Evolutionary conservation across 495 filamentous ascomycete species (phyloP).

Genomic region (Mytilinidion resinicola): DNA sequence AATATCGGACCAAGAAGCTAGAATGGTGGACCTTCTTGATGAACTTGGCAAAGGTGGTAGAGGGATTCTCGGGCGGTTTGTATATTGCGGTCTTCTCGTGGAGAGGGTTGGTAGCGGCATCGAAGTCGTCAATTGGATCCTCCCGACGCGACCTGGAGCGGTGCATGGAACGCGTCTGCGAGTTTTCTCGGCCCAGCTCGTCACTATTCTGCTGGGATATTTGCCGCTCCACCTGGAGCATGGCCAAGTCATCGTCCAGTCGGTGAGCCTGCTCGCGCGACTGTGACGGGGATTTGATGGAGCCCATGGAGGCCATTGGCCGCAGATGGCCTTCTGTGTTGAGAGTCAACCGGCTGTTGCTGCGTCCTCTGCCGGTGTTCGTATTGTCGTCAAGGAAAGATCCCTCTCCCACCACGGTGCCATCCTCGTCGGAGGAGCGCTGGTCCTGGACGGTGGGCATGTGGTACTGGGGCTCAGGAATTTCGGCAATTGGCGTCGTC

Average conservation of each 20-base stretch:
- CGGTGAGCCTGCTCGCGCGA: constrained; percentile 62
- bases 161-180: constrained; percentile 41
- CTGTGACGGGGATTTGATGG: constrained; percentile 43
- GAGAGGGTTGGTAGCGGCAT: constrained; percentile 64
- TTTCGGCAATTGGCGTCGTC: constrained; percentile 49
- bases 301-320: constrained; percentile 27
- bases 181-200: constrained; percentile 36
- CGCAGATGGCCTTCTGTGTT: constrained; percentile 12
- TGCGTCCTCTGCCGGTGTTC: background rate
- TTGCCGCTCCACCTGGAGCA: constrained; percentile 75
- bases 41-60: constrained; percentile 53
- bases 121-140: constrained; percentile 76
- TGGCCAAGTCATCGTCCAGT: constrained; percentile 75
- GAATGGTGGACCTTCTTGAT: constrained; percentile 66
- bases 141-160: constrained; percentile 47
- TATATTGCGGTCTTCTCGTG: constrained; percentile 65
- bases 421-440: constrained; percentile 23
- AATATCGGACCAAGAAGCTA: constrained; percentile 73
- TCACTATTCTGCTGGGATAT: constrained; percentile 50
- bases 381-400: constrained; percentile 3
- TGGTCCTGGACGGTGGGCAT: constrained; percentile 21
- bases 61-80: constrained; percentile 61
- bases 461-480: constrained; percentile 34
- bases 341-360: constrained; percentile 17
- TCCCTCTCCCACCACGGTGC: constrained; percentile 19